Base-by-base conservation (phyloP, 768 basidiomycete genomes). In the Rhodotorula kratochvilovae region DNA sequence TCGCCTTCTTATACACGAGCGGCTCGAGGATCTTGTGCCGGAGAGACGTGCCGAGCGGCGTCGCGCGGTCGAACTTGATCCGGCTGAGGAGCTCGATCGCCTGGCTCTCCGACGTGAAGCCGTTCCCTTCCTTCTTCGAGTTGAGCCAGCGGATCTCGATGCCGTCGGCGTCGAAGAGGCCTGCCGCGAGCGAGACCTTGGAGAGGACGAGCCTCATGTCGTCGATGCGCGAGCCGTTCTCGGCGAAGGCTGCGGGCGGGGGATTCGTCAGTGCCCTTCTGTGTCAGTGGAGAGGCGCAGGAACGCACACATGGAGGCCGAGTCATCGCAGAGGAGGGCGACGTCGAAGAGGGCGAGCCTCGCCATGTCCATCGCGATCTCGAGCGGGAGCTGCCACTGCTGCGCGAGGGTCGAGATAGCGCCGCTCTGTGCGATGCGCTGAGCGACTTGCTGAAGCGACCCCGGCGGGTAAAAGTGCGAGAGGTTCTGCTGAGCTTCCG, bases 71-170 rank as follows among this genome's bases (percentile, higher is more conserved):
- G 74, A 81, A 83, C 76, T 81, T 80, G 77, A 83, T 76, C 62
- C 80, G 79, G 19, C 72, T 48, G 46, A 83, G 73, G 27, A 83
- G 78, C 19, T 78, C 70, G 39, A 78, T 54, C 33, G 80, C 82
- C 8, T 71, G 70, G 29, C 73, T 67, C 68, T 82, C 81, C 19
- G 77, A 73, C n/a, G 64, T 68, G 72, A 82, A 78, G 72, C 77
- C 76, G 78, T 83, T 81, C 12, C 82, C 82, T 45, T 82, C 80
- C 60, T 79, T 67, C 17, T 78, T 76, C 33, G 72, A 77, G 79
- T 82, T 83, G 77, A 82, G 78, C 79, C 82, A 82, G 50, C 82
- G 75, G 58, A 82, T 79, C 54, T 80, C 79, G 64, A 82, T 81
- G 55, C 82, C 82, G 64, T 83, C 82, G 23, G 79, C 75, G 51